Conservation (phyloP, 2,329 filamentous ascomycete species). For the Zasmidium cellare region DNA sequence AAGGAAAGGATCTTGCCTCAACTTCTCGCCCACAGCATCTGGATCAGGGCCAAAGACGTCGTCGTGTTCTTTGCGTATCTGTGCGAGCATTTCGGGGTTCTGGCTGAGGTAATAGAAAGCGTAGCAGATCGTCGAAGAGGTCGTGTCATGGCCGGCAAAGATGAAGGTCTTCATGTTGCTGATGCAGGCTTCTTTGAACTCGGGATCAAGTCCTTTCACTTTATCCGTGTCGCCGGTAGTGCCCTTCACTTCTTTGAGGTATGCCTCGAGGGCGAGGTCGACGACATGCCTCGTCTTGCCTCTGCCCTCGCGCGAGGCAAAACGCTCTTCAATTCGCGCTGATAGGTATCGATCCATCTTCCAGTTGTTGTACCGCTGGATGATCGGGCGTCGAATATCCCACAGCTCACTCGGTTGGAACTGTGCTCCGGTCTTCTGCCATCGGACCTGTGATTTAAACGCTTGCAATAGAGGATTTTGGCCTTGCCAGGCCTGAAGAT, state of each 20-base stretch:
- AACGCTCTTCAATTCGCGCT: slow-evolving; percentile 39
- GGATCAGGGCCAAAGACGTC: slow-evolving; percentile 50
- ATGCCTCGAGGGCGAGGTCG: slow-evolving; percentile 38
- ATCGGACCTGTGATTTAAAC: slow-evolving; percentile 38
- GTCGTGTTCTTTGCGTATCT: slow-evolving; percentile 52
- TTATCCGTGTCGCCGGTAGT: slow-evolving; percentile 22
- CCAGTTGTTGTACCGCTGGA: slow-evolving; percentile 36
- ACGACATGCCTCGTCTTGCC: slow-evolving; percentile 37
- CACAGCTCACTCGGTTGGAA: slow-evolving; percentile 39
- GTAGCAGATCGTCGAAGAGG: slow-evolving; percentile 38
- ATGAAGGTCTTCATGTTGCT: slow-evolving; percentile 43
- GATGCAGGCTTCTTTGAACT: slow-evolving; percentile 38
- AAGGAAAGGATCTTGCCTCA: slow-evolving; percentile 46
- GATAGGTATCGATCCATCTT: slow-evolving; percentile 38
- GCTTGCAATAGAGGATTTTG: slow-evolving; percentile 39
- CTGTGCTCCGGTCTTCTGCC: slow-evolving; percentile 36
- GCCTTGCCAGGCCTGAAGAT: slow-evolving; percentile 38
- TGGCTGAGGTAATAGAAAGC: slow-evolving; percentile 42
- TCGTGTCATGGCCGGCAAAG: slow-evolving; percentile 47
- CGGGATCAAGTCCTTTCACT: slow-evolving; percentile 35
- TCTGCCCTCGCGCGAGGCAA: slow-evolving; percentile 32
- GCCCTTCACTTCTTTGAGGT: slow-evolving; percentile 39
- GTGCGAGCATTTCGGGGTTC: slow-evolving; percentile 34
- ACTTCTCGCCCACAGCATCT: slow-evolving; percentile 33
- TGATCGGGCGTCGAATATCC: slow-evolving; percentile 38